Evolutionary conservation across 1,284 basidiomycete genomes (phyloP).

Genomic region (Flammula alnicola): DNA sequence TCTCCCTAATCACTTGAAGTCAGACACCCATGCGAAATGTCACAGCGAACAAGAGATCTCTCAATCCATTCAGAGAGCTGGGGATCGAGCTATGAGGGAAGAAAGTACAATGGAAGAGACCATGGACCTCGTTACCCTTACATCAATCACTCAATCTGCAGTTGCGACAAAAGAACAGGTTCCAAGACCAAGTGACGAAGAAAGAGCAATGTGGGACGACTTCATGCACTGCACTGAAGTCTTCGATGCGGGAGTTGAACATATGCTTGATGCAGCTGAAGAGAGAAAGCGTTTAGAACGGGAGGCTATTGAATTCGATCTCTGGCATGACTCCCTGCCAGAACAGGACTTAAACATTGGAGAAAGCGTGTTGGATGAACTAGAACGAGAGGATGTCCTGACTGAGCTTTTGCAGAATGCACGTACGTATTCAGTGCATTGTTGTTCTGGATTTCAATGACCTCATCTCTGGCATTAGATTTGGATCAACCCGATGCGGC

Average conservation of each 20-base stretch:
- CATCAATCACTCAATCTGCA: constrained; percentile 2
- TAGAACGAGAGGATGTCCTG: constrained; percentile 12
- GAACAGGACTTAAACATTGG: constrained; percentile 11
- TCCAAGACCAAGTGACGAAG: constrained; percentile 10
- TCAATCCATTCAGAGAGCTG: not conserved
- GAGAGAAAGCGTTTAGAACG: constrained; percentile 18
- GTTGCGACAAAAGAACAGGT: not conserved
- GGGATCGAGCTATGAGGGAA: constrained; percentile 13
- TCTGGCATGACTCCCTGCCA: constrained; percentile 14
- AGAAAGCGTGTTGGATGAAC: constrained; percentile 5
- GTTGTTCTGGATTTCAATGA: constrained; percentile 9
- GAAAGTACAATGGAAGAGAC: constrained; percentile 18
- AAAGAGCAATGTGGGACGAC: constrained; percentile 13
- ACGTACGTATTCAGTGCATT: not conserved
- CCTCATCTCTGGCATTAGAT: not conserved
- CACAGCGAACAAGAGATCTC: not conserved
- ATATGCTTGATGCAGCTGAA: constrained; percentile 12
- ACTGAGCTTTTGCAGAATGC: constrained; percentile 15
- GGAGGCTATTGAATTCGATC: constrained; percentile 17
- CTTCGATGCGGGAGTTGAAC: constrained; percentile 21
- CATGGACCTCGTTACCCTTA: constrained; percentile 11
- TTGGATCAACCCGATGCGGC: constrained; percentile 7
- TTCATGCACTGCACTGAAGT: constrained; percentile 4
- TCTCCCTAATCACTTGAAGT: constrained; percentile 8
- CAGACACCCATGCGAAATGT: constrained; percentile 7